Evolutionary conservation across 345 rosid genomes (phyloP).

Genomic region (Eucalyptus guilfoylei): DNA sequence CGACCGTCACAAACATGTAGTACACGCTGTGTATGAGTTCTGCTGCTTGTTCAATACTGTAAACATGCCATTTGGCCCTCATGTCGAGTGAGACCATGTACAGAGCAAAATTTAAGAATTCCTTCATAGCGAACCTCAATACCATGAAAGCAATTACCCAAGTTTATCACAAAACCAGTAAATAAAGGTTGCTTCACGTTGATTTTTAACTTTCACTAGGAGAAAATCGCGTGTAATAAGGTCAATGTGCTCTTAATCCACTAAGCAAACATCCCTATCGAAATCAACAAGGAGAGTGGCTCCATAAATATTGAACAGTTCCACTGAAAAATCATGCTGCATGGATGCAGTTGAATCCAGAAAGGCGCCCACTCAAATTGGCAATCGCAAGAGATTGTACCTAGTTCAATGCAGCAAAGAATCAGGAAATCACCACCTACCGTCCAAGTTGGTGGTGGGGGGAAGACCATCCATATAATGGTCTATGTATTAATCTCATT

Average conservation of each 20-base stretch:
- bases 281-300: not conserved
- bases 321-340: accelerated
- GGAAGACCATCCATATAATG: no score
- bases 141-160: no score
- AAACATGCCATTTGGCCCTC: no score
- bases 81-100: no score
- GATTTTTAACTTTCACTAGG: not conserved
- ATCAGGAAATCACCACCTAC: not conserved
- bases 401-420: accelerated
- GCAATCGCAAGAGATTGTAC: accelerated
- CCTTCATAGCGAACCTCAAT: no score
- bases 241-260: not conserved
- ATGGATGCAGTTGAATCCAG: not conserved
- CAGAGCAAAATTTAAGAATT: no score
- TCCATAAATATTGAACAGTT: accelerated
- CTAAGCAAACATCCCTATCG: not conserved
- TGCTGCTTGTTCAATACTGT: no score
- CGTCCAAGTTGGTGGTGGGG: not conserved
- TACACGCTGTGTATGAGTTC: no score
- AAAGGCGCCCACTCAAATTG: not conserved
- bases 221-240: not conserved
- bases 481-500: no score
- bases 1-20: no score
- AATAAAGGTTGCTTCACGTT: no score
- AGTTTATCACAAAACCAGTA: no score